phyloP scores from a whole-genome alignment of 2,329 filamentous ascomycete genomes.

The Graphilbum fragrans region DNA sequence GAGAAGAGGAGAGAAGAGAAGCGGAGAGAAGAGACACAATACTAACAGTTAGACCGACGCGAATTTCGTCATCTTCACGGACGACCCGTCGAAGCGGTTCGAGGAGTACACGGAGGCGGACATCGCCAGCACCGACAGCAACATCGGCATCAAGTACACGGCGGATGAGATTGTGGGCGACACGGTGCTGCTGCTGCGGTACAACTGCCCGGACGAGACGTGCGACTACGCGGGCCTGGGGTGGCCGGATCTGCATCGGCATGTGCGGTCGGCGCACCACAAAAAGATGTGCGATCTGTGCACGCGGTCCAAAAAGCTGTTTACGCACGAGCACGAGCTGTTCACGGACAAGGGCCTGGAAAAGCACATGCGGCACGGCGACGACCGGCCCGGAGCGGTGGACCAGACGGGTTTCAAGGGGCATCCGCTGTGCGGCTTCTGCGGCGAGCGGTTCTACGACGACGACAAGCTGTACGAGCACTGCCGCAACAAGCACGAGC shows the following conservation, averaged over 20 bases:
- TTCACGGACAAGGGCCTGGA: conserved; percentile 73
- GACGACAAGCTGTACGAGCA: conserved; percentile 91
- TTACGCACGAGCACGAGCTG: conserved; percentile 93
- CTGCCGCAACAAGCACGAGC: conserved; percentile 86
- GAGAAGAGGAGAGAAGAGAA: background rate
- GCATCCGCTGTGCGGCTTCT: conserved; percentile 90
- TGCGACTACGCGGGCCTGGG: conserved; percentile 71
- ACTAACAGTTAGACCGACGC: conserved; percentile 40
- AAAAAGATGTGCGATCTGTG: conserved; percentile 90
- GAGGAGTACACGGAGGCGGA: conserved; percentile 68
- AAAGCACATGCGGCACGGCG: conserved; percentile 80
- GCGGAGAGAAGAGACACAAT: background rate
- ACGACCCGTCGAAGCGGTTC: conserved; percentile 68
- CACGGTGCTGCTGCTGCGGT: conserved; percentile 74
- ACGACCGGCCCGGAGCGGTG: conserved; percentile 77
- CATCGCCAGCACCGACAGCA: conserved; percentile 67
- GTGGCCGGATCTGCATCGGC: conserved; percentile 48
- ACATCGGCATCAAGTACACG: conserved; percentile 85
- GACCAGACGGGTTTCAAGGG: conserved; percentile 96
- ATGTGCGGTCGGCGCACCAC: conserved; percentile 71
- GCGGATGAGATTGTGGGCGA: conserved; percentile 84
- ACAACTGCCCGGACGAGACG: conserved; percentile 80
- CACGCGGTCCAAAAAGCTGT: conserved; percentile 89
- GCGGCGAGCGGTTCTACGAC: conserved; percentile 83
- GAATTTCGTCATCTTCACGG: conserved; percentile 82